Evolutionary conservation across 176 grass and related monocot species (phyloP).

Genomic region (Alloteropsis semialata): DNA sequence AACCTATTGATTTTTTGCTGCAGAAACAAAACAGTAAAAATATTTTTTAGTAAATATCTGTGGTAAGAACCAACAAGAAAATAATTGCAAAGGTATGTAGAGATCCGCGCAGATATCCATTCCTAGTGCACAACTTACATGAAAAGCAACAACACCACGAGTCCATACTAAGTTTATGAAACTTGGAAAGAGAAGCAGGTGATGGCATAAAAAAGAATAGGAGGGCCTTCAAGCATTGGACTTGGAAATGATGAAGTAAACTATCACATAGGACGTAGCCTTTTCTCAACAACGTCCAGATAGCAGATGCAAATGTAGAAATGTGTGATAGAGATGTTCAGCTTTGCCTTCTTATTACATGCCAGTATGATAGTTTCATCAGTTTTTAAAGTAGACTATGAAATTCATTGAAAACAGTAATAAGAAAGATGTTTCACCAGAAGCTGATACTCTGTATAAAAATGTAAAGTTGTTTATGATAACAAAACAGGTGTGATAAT

Average conservation of each 20-base stretch:
- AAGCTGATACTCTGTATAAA: background rate
- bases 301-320: conserved; percentile 10
- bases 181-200: conserved; percentile 15
- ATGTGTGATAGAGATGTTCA: background rate
- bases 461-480: background rate
- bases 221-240: background rate
- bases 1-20: conserved; percentile 90
- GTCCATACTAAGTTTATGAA: background rate
- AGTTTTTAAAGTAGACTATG: background rate
- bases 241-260: background rate
- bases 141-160: background rate
- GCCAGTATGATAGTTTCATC: background rate
- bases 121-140: background rate
- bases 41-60: background rate
- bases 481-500: background rate
- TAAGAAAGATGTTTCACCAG: background rate
- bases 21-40: conserved; percentile 26
- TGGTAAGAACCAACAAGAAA: background rate
- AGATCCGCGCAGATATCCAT: background rate
- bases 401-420: background rate
- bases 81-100: background rate
- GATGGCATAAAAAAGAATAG: background rate
- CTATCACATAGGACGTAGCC: background rate
- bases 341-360: background rate
- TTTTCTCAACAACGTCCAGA: background rate